phyloP scores from a whole-genome alignment of 768 basidiomycete genomes.

The Leccinum olivaceopallidum region DNA sequence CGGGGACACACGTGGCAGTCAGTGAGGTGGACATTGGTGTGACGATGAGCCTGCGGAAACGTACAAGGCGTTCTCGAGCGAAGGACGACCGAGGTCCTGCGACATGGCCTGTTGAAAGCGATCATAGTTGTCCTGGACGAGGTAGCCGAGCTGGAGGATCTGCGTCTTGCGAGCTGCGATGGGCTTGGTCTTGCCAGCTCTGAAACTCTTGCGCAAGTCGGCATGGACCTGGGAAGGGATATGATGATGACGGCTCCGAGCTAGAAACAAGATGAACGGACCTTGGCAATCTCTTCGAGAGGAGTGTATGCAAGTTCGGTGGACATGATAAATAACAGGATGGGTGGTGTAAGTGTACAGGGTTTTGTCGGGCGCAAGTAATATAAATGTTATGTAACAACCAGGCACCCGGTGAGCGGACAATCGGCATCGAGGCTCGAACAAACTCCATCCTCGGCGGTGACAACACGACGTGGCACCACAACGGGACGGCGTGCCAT shows the following conservation, averaged over 20 bases:
- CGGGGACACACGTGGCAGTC: neutral
- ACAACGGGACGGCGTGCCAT: too few species aligned
- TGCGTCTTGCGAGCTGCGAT: conserved; percentile 73
- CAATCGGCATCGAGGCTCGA: too few species aligned
- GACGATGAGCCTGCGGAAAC: conserved; percentile 15
- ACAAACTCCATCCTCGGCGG: too few species aligned
- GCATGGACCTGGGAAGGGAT: conserved; percentile 50
- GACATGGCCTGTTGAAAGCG: conserved; percentile 59
- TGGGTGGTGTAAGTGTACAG: too few species aligned
- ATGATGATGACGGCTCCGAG: too few species aligned
- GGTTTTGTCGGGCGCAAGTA: too few species aligned
- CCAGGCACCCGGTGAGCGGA: too few species aligned
- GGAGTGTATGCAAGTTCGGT: conserved; percentile 46
- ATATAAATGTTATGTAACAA: too few species aligned
- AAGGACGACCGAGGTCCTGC: conserved; percentile 63
- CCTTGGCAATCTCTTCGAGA: conserved; percentile 54
- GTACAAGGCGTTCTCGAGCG: conserved; percentile 56
- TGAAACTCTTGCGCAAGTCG: conserved; percentile 57
- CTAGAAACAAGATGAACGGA: conserved; percentile 19
- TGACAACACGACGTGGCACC: too few species aligned
- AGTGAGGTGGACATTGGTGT: neutral
- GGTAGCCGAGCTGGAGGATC: conserved; percentile 32
- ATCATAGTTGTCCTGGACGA: conserved; percentile 65
- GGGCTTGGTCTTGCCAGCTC: conserved; percentile 62
- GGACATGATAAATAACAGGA: conserved; percentile 16